Conservation (phyloP, 371 early-diverging fungal species). For the Mycotypha africana region DNA sequence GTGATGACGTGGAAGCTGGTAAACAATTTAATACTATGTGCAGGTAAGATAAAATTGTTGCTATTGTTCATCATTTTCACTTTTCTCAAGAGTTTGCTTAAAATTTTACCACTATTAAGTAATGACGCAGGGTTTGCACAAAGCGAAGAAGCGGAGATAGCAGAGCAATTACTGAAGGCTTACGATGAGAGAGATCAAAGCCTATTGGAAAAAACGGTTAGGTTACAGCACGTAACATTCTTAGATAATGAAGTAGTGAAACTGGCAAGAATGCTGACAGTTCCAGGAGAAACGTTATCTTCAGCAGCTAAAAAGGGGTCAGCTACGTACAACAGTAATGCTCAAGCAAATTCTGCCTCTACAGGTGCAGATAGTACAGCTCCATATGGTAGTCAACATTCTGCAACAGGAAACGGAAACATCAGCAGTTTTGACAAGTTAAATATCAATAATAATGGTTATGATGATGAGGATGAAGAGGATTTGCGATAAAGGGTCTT, state of each 20-base stretch:
- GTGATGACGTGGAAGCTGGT: constrained; percentile 79
- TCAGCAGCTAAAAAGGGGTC: constrained; percentile 5
- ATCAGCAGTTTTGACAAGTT: constrained; percentile 14
- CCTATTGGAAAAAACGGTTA: constrained; percentile 48
- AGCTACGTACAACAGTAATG: no score
- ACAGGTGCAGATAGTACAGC: no score
- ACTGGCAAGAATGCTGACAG: constrained; percentile 47
- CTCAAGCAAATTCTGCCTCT: no score
- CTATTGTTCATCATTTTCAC: background rate
- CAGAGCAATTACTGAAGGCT: constrained; percentile 63
- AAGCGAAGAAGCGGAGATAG: constrained; percentile 69
- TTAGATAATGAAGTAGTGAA: constrained; percentile 73
- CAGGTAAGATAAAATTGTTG: constrained; percentile 46
- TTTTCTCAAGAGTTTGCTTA: no score
- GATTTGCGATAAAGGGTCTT: constrained; percentile 11
- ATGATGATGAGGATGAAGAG: constrained; percentile 8
- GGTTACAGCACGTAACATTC: constrained; percentile 57
- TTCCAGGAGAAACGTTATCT: constrained; percentile 45
- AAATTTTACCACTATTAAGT: background rate
- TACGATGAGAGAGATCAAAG: constrained; percentile 75
- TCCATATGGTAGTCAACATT: no score
- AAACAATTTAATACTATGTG: constrained; percentile 65
- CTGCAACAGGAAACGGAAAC: background rate
- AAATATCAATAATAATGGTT: background rate
- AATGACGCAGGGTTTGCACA: constrained; percentile 57